A percentile compares a stretch with the other conserved stretches of the same genome.
phyloP scores from a whole-genome alignment of 192 early-diverging fungal genomes.

The Coemansia sp. region DNA sequence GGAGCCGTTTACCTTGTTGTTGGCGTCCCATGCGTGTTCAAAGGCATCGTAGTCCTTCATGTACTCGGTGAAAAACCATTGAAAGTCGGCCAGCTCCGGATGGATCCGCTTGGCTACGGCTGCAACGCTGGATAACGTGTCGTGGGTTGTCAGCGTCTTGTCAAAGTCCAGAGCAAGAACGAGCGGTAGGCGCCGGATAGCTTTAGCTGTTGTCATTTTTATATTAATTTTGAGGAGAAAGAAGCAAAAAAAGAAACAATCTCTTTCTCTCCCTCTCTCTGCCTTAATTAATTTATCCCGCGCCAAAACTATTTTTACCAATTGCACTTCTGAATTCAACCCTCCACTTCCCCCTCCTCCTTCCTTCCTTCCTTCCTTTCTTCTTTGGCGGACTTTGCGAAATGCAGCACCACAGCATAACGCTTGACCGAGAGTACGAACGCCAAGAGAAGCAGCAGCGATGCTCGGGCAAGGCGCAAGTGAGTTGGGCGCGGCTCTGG shows the following conservation, averaged over 20 bases:
- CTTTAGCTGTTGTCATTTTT: background rate
- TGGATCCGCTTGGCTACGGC: constrained; percentile 13
- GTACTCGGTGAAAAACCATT: constrained; percentile 28
- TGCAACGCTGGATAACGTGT: constrained; percentile 35
- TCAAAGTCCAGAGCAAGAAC: constrained; percentile 49
- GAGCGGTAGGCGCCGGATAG: background rate
- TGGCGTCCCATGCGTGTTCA: constrained; percentile 15
- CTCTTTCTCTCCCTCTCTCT: background rate
- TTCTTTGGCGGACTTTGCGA: background rate
- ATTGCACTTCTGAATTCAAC: background rate
- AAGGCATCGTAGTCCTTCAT: constrained; percentile 19
- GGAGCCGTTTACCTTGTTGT: background rate
- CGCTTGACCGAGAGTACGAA: background rate
- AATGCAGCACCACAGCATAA: constrained; percentile 2
- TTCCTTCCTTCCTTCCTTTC: background rate
- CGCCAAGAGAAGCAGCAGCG: background rate
- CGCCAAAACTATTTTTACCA: no score
- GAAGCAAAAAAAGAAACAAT: background rate
- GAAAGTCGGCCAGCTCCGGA: constrained; percentile 18
- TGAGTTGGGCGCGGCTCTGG: constrained; percentile 40
- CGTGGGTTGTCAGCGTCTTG: constrained; percentile 39
- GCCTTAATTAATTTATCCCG: background rate
- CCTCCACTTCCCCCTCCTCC: no score
- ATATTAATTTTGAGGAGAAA: background rate
- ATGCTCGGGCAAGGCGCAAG: background rate